A percentile compares a stretch with the other conserved stretches of the same genome.
Evolutionary conservation across 306 rosid genomes (phyloP).

Genomic region (Corylus heterophylla): DNA sequence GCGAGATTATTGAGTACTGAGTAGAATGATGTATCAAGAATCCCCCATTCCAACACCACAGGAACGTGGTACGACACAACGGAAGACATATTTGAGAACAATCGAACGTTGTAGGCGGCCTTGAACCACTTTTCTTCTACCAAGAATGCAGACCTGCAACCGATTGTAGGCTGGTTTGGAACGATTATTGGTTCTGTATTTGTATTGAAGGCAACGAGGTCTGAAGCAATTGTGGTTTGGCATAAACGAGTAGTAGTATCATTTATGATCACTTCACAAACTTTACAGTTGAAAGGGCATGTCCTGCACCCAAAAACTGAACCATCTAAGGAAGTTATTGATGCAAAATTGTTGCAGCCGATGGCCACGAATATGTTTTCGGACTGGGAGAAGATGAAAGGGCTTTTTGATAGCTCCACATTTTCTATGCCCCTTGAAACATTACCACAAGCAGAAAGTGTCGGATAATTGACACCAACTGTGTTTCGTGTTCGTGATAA

Average conservation of each 20-base stretch:
- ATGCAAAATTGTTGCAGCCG: slow-evolving; percentile 9
- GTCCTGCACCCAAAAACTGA: not conserved
- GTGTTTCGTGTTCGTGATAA: not conserved
- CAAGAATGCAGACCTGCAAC: not conserved
- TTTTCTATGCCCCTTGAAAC: not conserved
- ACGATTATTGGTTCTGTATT: not conserved
- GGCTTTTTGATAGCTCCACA: not conserved
- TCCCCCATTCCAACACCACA: not conserved
- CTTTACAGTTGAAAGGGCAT: no score
- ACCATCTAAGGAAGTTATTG: not conserved
- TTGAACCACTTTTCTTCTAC: not conserved
- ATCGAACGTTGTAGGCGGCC: not conserved
- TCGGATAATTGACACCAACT: not conserved
- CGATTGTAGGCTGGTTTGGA: no score
- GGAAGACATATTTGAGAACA: not conserved
- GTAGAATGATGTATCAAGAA: not conserved
- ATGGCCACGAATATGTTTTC: slow-evolving; percentile 8
- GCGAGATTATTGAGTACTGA: no score
- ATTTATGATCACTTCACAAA: not conserved
- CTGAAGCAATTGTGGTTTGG: not conserved
- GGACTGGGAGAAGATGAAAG: slow-evolving; percentile 10
- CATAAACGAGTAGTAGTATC: not conserved
- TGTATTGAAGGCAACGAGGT: not conserved
- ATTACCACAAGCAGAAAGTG: not conserved
- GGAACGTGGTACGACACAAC: not conserved